A percentile compares a stretch with the other conserved stretches of the same genome.
Evolutionary conservation across 139 green algal genomes (phyloP).

Genomic region (Coccomyxa sp.): DNA sequence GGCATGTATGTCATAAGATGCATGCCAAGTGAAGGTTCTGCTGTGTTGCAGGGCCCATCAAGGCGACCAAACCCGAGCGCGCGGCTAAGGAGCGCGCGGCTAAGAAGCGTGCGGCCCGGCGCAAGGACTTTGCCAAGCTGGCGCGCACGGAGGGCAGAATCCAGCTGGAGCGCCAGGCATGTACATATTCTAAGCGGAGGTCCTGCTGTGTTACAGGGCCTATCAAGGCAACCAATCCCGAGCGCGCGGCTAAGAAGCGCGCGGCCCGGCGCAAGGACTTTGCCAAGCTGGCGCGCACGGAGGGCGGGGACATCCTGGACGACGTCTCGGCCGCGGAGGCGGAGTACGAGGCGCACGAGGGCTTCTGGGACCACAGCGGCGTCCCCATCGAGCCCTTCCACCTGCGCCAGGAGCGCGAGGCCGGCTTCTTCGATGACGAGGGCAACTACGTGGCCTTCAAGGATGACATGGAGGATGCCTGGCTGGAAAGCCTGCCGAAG

Average conservation of each 20-base stretch:
- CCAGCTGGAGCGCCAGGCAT: neutral
- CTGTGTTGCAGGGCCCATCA: too few species aligned
- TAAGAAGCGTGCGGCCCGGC: neutral
- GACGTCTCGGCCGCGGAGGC: conserved; percentile 17
- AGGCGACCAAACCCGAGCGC: too few species aligned
- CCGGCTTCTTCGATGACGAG: conserved; percentile 55
- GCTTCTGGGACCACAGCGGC: conserved; percentile 45
- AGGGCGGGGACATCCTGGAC: conserved; percentile 8
- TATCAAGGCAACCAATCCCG: conserved; percentile 9
- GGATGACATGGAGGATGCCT: conserved; percentile 52
- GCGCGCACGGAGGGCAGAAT: neutral
- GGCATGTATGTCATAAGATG: neutral
- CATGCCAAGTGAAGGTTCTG: neutral
- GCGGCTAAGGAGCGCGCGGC: too few species aligned
- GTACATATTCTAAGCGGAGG: neutral
- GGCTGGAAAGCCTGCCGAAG: conserved; percentile 50
- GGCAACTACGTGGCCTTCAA: conserved; percentile 73
- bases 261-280: conserved; percentile 1
- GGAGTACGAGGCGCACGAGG: conserved; percentile 10
- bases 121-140: neutral
- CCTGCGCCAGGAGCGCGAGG: conserved; percentile 63
- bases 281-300: neutral
- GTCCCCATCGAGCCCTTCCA: conserved; percentile 84
- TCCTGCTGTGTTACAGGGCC: neutral
- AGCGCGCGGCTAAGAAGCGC: conserved; percentile 2